These are phyloP conservation scores for Gentiana straminea DNA, from an alignment of 257 asterid genomes.

Conservation along the genomic window DNA sequence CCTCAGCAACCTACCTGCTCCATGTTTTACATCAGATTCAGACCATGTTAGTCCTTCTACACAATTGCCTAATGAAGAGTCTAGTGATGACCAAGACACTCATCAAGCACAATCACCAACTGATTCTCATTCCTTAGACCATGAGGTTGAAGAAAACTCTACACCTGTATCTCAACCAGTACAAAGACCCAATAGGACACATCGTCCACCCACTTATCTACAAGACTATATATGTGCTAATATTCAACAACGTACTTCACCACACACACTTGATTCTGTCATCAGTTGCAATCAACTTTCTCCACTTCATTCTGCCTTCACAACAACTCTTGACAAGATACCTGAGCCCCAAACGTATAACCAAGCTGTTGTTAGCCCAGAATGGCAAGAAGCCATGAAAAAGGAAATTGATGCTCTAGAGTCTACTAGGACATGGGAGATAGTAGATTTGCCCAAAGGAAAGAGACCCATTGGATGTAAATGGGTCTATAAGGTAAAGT, in stretches of 20 bases:
- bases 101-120: neutral
- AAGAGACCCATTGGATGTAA: neutral
- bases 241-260: neutral
- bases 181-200: neutral
- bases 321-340: neutral
- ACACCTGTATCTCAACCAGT: neutral
- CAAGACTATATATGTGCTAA: neutral
- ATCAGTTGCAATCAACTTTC: neutral
- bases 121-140: neutral
- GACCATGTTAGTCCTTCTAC: neutral
- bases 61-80: no score
- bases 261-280: neutral
- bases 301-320: neutral
- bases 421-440: neutral
- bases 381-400: neutral
- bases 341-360: neutral
- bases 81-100: neutral
- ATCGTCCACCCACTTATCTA: no score
- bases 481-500: neutral
- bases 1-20: neutral
- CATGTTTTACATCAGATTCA: neutral
- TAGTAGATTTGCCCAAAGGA: neutral
- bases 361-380: neutral
- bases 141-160: neutral
- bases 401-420: neutral